Conservation (phyloP, 192 early-diverging fungal species). For the Gryganskiella cystojenkinii region DNA sequence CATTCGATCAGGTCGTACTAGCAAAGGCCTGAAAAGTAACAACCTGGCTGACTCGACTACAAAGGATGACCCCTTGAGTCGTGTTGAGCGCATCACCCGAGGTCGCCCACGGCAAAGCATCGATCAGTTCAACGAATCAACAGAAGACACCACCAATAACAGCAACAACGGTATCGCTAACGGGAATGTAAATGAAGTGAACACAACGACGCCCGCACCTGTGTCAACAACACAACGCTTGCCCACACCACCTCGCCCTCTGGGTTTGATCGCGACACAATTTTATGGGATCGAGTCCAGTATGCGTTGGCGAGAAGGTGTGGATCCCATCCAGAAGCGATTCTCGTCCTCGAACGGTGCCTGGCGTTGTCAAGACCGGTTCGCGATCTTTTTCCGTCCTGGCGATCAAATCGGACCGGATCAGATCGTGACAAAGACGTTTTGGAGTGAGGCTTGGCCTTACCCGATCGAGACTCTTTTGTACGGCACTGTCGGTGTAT, state of each 20-base stretch:
- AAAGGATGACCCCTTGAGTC: too few relatives aligned
- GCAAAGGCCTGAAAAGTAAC: background rate
- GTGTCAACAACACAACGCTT: background rate
- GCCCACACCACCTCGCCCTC: conserved; percentile 5
- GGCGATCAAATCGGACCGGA: conserved; percentile 46
- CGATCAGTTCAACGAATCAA: too few relatives aligned
- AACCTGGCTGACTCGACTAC: too few relatives aligned
- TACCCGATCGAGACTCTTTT: conserved; percentile 52
- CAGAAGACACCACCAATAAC: too few relatives aligned
- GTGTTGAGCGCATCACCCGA: too few relatives aligned
- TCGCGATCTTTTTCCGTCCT: conserved; percentile 47
- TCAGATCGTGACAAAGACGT: conserved; percentile 48
- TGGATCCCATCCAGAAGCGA: conserved; percentile 44
- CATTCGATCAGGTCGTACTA: too few relatives aligned
- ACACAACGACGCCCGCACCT: background rate
- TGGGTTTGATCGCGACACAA: conserved; percentile 30
- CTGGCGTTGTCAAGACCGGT: conserved; percentile 52
- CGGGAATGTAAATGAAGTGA: too few relatives aligned
- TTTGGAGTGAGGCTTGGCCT: conserved; percentile 54
- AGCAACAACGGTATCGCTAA: too few relatives aligned
- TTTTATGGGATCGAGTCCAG: conserved; percentile 51
- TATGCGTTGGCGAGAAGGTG: conserved; percentile 49
- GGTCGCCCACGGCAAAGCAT: too few relatives aligned
- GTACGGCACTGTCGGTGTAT: conserved; percentile 19
- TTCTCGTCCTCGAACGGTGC: conserved; percentile 46